These are phyloP conservation scores for Aspergillus sojae DNA, from an alignment of 2,329 filamentous ascomycete species.

Conservation along the genomic window DNA sequence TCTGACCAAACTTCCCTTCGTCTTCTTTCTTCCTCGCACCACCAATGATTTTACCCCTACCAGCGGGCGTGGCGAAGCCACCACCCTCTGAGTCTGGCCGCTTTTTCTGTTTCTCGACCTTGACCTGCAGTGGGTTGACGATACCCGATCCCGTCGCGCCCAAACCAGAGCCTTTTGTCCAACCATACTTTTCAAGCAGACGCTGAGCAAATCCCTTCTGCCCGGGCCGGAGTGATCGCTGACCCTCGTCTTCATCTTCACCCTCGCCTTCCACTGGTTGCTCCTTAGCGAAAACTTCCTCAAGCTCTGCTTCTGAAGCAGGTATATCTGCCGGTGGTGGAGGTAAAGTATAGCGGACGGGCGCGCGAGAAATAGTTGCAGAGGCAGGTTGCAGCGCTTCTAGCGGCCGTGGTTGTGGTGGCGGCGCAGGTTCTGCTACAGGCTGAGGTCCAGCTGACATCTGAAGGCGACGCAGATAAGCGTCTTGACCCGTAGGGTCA, in stretches of 20 bases:
- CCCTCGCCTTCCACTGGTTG: conserved; percentile 40
- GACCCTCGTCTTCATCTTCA: conserved; percentile 37
- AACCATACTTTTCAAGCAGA: conserved; percentile 91
- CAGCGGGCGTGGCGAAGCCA: conserved; percentile 70
- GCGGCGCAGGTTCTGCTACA: conserved; percentile 26
- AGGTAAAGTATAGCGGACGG: conserved; percentile 70
- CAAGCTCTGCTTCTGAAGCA: conserved; percentile 55
- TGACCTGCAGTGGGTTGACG: conserved; percentile 76
- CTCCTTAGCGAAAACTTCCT: conserved; percentile 48
- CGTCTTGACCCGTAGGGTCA: conserved; percentile 28
- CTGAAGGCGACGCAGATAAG: conserved; percentile 29
- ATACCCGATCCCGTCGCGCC: conserved; percentile 84
- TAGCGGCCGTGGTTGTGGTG: conserved; percentile 40
- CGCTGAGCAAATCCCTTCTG: conserved; percentile 84
- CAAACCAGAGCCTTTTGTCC: conserved; percentile 83
- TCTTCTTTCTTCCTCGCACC: conserved; percentile 62
- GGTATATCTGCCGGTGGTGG: conserved; percentile 56
- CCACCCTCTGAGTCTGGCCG: conserved; percentile 76
- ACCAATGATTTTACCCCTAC: conserved; percentile 78
- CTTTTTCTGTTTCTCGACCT: conserved; percentile 85
- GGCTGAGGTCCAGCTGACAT: conserved; percentile 26
- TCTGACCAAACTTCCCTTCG: conserved; percentile 65
- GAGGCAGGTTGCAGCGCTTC: conserved; percentile 43
- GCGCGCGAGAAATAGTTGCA: conserved; percentile 74
- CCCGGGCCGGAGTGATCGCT: conserved; percentile 70